Base-by-base conservation (phyloP, 2,329 filamentous ascomycete genomes). In the Diplocarpon rosae region DNA sequence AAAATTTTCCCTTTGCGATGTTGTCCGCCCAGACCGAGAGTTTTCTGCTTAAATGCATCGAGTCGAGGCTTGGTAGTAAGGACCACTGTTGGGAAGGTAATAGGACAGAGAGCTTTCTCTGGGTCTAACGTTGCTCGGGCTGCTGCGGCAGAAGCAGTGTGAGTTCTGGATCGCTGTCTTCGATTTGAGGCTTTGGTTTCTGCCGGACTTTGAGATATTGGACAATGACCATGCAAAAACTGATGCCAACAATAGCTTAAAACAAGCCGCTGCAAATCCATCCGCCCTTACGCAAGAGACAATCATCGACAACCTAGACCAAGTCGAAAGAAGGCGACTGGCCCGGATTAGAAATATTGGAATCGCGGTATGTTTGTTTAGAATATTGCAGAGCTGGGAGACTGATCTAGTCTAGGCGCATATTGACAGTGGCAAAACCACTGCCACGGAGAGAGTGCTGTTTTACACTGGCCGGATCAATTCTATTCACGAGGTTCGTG, bases 401-500 rank as follows among this genome's bases (percentile, higher is more conserved):
- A 28, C 33, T 37, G 20, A 20, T 35, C 16, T 39, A 12, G 39
- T 50, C 16, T 56, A 88, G 83, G 92, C 92, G 54, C 92, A 98
- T 64, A 98, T 98, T 63, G 92, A 98, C 70, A 95, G 87, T 61
- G 92, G 92, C 59, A 98, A 98, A 70, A 98, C 92, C 30, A 98
- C 92, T 31, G 85, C 80, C 51, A 96, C 89, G 45, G 92, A 98
- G 69, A 85, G 92, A 65, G 88, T 98, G 36, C 82, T 98, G 46
- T 98, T 89, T 75, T 98, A 98, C 67, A 96, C 92, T 44, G 92
- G 92, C 54, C 83, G 92, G 62, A 95, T 95, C 68, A 93, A 93
- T 63, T 76, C 86, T 28, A 96, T 98, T 59, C 92, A 98, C 70
- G 92, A 98, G 68, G 92, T 98, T 35, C 79, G 92, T 60, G 88